Evolutionary conservation across 768 basidiomycete genomes (phyloP).

Genomic region (Termitomyces sp.): DNA sequence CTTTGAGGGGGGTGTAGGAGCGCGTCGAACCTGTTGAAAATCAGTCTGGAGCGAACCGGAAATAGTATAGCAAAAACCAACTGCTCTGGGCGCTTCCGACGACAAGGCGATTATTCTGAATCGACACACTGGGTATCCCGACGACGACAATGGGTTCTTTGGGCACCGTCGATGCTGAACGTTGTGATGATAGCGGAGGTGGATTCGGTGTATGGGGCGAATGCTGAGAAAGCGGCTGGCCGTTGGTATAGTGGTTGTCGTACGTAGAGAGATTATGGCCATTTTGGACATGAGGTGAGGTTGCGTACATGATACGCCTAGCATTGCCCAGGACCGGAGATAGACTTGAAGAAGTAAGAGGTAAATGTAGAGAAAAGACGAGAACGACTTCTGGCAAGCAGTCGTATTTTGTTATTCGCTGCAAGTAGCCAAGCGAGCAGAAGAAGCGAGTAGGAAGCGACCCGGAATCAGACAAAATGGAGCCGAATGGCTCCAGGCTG

Average conservation of each 20-base stretch:
- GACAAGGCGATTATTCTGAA: constrained; percentile 62
- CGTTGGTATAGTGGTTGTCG: constrained; percentile 26
- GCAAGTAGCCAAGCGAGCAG: constrained; percentile 15
- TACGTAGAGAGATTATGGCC: constrained; percentile 32
- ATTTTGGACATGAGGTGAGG: constrained; percentile 42
- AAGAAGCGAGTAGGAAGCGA: constrained; percentile 16
- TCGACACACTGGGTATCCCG: constrained; percentile 74
- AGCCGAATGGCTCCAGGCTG: constrained; percentile 5
- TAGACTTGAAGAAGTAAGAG: constrained; percentile 24
- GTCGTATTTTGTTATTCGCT: constrained; percentile 13
- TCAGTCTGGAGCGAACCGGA: constrained; percentile 7
- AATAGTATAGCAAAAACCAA: constrained; percentile 31
- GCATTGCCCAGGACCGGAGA: constrained; percentile 43
- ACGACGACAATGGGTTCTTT: constrained; percentile 65
- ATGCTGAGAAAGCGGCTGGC: constrained; percentile 23
- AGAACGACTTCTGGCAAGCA: constrained; percentile 6
- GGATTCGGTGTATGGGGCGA: constrained; percentile 26
- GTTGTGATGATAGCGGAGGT: constrained; percentile 22
- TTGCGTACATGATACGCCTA: constrained; percentile 54
- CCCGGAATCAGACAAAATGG: constrained; percentile 10
- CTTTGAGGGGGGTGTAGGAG: constrained; percentile 92
- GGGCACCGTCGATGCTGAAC: constrained; percentile 24
- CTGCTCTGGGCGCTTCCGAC: constrained; percentile 72
- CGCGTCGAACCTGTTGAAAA: constrained; percentile 65
- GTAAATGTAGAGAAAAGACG: constrained; percentile 19